Conservation (phyloP, 306 rosid genomes). For the Dicorynia guianensis region DNA sequence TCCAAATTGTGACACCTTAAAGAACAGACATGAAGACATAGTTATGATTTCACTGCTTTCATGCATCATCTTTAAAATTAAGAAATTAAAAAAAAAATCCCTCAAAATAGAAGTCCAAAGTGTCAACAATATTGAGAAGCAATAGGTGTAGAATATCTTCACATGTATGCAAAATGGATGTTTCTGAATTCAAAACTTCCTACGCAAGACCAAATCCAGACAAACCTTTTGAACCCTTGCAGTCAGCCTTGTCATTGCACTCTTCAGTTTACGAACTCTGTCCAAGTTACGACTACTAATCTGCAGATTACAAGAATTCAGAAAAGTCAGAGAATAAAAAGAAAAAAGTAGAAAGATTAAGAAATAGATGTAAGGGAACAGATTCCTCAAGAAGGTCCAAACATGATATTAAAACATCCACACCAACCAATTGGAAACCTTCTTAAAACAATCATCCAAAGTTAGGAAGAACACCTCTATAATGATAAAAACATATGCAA, state of each 20-base stretch:
- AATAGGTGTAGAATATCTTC: slow-evolving; percentile 20
- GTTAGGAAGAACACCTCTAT: slow-evolving; percentile 21
- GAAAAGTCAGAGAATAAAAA: slow-evolving; percentile 1
- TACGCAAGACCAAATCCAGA: slow-evolving; percentile 3
- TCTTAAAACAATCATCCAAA: slow-evolving; percentile 5
- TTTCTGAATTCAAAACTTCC: slow-evolving; percentile 2
- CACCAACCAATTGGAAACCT: slow-evolving; percentile 1
- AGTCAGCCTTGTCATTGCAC: slow-evolving; percentile 98
- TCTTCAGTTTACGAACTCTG: slow-evolving; percentile 92
- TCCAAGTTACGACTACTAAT: slow-evolving; percentile 97
- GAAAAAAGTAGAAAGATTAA: neutral
- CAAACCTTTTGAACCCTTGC: slow-evolving; percentile 96
- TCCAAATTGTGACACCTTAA: neutral
- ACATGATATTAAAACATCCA: slow-evolving; percentile 29
- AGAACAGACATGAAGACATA: slow-evolving; percentile 16
- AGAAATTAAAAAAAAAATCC: neutral
- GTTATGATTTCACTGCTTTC: slow-evolving; percentile 9
- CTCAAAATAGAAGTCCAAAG: neutral
- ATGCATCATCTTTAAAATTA: neutral
- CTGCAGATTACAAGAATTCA: slow-evolving; percentile 52
- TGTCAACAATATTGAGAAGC: slow-evolving; percentile 24
- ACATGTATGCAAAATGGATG: slow-evolving; percentile 12
- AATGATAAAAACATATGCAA: slow-evolving; percentile 29
- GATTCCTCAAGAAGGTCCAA: slow-evolving; percentile 28
- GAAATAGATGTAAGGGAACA: neutral